Base-by-base conservation (phyloP, 768 basidiomycete species). In the Boletus sp. region DNA sequence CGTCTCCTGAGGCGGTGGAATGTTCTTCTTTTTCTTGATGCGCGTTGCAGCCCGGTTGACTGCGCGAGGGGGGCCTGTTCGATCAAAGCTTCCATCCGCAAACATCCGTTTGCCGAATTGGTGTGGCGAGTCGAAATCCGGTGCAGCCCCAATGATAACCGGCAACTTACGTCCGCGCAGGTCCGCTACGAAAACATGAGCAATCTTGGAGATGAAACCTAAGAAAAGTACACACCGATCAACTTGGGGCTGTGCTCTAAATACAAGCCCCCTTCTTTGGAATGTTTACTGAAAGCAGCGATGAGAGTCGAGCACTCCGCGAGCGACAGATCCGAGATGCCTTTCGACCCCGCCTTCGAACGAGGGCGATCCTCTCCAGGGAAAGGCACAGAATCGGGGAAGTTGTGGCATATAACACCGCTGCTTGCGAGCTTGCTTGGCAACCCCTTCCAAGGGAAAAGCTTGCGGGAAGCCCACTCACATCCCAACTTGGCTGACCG, bases 391-490 rank as follows among this genome's bases (percentile, higher is more conserved):
- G 33, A 9, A 5, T 52, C 20, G 5, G 52, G 52, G 42, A 24
- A 52, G 14, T 44, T 44, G 15, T 52, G 42, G 42, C 52, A 52
- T 4, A 52, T 20, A 3, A 52, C 30, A 0, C 14, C 33, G 4
- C 42, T 45, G 8, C 9, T 15, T 4, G 52, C 15, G 7, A 52
- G 52, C 8, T 33, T 45, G 3, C 4, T 7, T 2, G 52, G 52
- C 18, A 52, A 52, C 2, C 42, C 52, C 17, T 52, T 52, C 52
- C 52, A 52, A 9, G 52, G 42, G 6, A 52, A 44, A 5, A 52
- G 33, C 42, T 52, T 52, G 7, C 15, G 5, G 2, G 44, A 37
- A 4, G 33, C 44, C 52, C 52, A 53, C 28, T n/a, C 4, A 53
- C 44, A 46, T n/a, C 52, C 24, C 12, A 35, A 10, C 18, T 49